Percentiles rank a stretch among this genome's conserved stretches.
These are phyloP conservation scores for Psophocarpus tetragonolobus DNA, from an alignment of 306 rosid genomes.

Conservation along the genomic window DNA sequence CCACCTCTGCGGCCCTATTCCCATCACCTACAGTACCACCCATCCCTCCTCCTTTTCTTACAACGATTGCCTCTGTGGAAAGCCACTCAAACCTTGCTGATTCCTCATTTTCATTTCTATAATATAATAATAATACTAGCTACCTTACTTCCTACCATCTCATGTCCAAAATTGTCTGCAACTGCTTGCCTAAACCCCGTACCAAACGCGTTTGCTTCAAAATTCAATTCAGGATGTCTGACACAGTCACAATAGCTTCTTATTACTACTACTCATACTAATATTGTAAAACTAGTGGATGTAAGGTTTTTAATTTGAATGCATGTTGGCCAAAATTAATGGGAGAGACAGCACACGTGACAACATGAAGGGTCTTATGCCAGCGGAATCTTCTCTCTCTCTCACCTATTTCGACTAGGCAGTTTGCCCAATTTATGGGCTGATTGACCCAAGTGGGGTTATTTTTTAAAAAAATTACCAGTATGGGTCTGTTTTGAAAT, in stretches of 20 bases:
- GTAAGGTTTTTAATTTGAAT: neutral
- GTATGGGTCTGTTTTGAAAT: too few species aligned
- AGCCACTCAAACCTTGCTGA: conserved; percentile 78
- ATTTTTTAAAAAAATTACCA: too few species aligned
- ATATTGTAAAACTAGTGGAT: too few species aligned
- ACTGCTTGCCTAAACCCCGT: too few species aligned
- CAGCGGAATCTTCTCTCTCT: too few species aligned
- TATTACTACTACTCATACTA: neutral
- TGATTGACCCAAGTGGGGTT: too few species aligned
- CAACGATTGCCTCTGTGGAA: conserved; percentile 84
- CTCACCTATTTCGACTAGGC: too few species aligned
- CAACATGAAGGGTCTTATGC: too few species aligned
- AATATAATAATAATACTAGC: too few species aligned
- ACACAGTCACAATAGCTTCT: neutral
- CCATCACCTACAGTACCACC: conserved; percentile 51
- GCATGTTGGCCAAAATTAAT: neutral
- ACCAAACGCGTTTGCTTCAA: conserved; percentile 4
- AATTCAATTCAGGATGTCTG: conserved; percentile 29
- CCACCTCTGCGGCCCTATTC: conserved; percentile 74
- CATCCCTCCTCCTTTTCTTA: conserved; percentile 67
- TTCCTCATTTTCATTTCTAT: too few species aligned
- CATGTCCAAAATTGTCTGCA: neutral
- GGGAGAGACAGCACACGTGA: conserved; percentile 16
- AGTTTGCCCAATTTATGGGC: too few species aligned
- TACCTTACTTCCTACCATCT: too few species aligned